These are phyloP conservation scores for Zizania palustris DNA, from an alignment of 202 grass and related monocot species.

Conservation along the genomic window DNA sequence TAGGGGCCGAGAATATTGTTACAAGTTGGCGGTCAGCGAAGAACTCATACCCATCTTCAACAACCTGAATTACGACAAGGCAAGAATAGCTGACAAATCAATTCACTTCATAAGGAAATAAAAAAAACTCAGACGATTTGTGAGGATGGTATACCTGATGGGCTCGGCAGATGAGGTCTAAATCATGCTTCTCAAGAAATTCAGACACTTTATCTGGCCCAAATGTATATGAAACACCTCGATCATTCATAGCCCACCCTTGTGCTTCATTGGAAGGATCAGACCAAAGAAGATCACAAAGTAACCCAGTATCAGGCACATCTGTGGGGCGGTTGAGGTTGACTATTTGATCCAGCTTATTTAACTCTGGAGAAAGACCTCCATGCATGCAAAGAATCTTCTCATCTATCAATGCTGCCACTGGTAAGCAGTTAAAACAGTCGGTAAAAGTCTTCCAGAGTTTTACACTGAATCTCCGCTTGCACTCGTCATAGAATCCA, in stretches of 20 bases:
- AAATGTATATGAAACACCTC: slow-evolving; percentile 85
- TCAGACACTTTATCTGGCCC: slow-evolving; percentile 83
- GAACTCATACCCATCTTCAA: slow-evolving; percentile 95
- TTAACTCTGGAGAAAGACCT: slow-evolving; percentile 87
- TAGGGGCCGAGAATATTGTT: slow-evolving; percentile 90
- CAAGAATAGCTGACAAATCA: slow-evolving; percentile 21
- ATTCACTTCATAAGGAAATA: slow-evolving; percentile 10
- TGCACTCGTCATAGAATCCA: slow-evolving; percentile 96
- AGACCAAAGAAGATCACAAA: slow-evolving; percentile 96
- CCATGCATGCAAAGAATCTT: slow-evolving; percentile 97
- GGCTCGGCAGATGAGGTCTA: slow-evolving; percentile 85
- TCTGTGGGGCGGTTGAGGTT: slow-evolving; percentile 76
- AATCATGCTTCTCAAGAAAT: slow-evolving; percentile 90
- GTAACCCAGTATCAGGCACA: slow-evolving; percentile 82
- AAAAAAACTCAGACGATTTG: not conserved
- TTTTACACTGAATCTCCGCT: slow-evolving; percentile 87
- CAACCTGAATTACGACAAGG: slow-evolving; percentile 65
- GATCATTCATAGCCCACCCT: slow-evolving; percentile 88
- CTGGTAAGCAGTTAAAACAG: slow-evolving; percentile 97
- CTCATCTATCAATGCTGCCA: slow-evolving; percentile 88
- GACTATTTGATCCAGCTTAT: slow-evolving; percentile 88
- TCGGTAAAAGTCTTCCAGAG: slow-evolving; percentile 92
- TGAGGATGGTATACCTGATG: slow-evolving; percentile 62
- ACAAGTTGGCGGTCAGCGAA: slow-evolving; percentile 82
- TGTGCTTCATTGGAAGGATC: slow-evolving; percentile 70